These are phyloP conservation scores for Pythium coloratum DNA, from an alignment of 352 stramenopile species.

Conservation along the genomic window DNA sequence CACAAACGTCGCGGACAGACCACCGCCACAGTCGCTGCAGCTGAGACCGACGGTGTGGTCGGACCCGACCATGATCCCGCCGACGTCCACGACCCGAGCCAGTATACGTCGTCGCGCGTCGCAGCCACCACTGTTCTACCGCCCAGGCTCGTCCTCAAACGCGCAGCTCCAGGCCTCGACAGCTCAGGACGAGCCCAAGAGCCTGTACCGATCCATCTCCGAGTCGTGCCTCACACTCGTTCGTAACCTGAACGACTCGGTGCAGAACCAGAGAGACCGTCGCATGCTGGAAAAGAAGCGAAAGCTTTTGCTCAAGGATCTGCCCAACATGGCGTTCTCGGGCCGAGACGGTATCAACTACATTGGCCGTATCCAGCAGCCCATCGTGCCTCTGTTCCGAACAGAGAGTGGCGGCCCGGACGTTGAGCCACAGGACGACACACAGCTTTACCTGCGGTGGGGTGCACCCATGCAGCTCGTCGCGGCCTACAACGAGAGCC, in stretches of 20 bases:
- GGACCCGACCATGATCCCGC: slow-evolving; percentile 7
- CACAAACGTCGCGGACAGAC: neutral
- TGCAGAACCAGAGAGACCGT: slow-evolving; percentile 15
- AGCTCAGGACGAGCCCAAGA: neutral
- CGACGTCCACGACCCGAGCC: neutral
- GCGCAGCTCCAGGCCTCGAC: neutral
- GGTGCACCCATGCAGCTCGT: slow-evolving; percentile 63
- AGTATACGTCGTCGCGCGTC: slow-evolving; percentile 16
- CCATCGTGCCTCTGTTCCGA: slow-evolving; percentile 11
- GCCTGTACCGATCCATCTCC: slow-evolving; percentile 29
- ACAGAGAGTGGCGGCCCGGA: slow-evolving; percentile 13
- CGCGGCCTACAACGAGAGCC: slow-evolving; percentile 49
- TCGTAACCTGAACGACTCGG: slow-evolving; percentile 40
- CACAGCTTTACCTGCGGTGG: slow-evolving; percentile 55
- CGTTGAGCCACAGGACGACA: slow-evolving; percentile 5
- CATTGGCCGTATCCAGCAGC: slow-evolving; percentile 30
- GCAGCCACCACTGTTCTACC: slow-evolving; percentile 19
- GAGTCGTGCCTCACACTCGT: slow-evolving; percentile 44
- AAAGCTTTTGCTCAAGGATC: slow-evolving; percentile 57
- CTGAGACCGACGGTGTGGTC: slow-evolving; percentile 18
- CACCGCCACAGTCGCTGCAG: slow-evolving; percentile 11
- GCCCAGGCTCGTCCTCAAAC: neutral
- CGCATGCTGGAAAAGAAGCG: slow-evolving; percentile 39
- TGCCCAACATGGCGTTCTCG: slow-evolving; percentile 81
- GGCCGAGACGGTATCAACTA: slow-evolving; percentile 51